A percentile compares a stretch with the other conserved stretches of the same genome.
Conservation (phyloP, 108 stramenopile species). For the Skeletonema grethae region DNA sequence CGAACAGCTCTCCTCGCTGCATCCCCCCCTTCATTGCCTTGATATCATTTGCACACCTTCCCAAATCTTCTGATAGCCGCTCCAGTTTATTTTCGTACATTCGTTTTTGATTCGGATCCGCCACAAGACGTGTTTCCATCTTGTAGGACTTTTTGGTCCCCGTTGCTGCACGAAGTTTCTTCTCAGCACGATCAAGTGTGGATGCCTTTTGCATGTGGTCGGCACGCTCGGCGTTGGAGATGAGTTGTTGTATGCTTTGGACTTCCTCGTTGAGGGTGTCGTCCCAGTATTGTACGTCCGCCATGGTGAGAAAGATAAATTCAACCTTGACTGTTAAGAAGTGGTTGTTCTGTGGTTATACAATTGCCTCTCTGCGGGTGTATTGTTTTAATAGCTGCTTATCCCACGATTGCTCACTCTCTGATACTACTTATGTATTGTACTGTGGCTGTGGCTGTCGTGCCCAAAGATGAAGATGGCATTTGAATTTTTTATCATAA, state of each 20-base stretch:
- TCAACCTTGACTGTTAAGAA: too few relatives aligned
- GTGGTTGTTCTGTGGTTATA: too few relatives aligned
- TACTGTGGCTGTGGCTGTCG: too few relatives aligned
- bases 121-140: constrained; percentile 82
- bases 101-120: constrained; percentile 56
- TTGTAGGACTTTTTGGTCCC: constrained; percentile 82
- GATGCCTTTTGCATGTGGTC: constrained; percentile 53
- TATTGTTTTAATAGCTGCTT: too few relatives aligned
- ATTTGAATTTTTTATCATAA: too few relatives aligned
- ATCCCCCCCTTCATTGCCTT: constrained; percentile 65
- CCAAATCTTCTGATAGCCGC: constrained; percentile 60
- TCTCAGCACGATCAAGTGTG: constrained; percentile 66
- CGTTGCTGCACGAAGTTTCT: constrained; percentile 61
- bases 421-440: too few relatives aligned
- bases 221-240: constrained; percentile 48
- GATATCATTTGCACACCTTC: constrained; percentile 63
- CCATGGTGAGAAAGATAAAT: constrained; percentile 13
- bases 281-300: constrained; percentile 90
- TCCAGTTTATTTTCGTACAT: constrained; percentile 58
- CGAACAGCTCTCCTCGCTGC: constrained; percentile 68
- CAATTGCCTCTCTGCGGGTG: too few relatives aligned
- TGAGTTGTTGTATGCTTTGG: constrained; percentile 54
- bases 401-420: too few relatives aligned
- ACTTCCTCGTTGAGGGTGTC: constrained; percentile 80
- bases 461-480: too few relatives aligned